phyloP scores from a whole-genome alignment of 371 early-diverging fungal species.

The Blakeslea trispora region DNA sequence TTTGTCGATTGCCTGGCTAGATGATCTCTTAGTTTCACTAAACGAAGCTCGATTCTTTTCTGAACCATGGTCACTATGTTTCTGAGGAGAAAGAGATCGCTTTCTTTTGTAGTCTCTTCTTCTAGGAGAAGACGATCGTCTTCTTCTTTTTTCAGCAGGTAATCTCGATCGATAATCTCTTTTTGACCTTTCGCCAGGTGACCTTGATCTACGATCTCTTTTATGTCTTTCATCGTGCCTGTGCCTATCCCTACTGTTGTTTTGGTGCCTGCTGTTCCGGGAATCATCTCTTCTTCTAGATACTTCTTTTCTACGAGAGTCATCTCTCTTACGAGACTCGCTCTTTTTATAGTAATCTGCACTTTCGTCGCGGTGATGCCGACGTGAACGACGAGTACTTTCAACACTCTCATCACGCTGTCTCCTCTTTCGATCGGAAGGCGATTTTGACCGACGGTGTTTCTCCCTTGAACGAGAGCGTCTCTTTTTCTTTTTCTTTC shows the following conservation, averaged over 20 bases:
- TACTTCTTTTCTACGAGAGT: neutral
- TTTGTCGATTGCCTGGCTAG: too few species aligned
- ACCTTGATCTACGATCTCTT: slow-evolving; percentile 3
- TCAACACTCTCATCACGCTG: neutral
- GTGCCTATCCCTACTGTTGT: neutral
- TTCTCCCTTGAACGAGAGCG: neutral
- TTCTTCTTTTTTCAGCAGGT: slow-evolving; percentile 8
- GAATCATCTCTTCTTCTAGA: neutral
- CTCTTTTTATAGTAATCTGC: neutral
- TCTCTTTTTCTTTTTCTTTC: slow-evolving; percentile 3
- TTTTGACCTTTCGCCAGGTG: slow-evolving; percentile 7
- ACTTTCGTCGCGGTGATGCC: neutral
- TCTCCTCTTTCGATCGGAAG: neutral
- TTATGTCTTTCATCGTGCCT: slow-evolving; percentile 3
- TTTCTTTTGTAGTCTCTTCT: neutral
- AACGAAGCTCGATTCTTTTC: too few species aligned
- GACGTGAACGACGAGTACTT: neutral
- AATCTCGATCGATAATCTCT: slow-evolving; percentile 2
- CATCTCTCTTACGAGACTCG: neutral
- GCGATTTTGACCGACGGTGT: neutral
- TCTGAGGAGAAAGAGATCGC: neutral
- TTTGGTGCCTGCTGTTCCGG: neutral
- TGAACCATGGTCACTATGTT: too few species aligned
- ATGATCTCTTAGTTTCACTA: too few species aligned
- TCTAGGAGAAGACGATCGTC: slow-evolving; percentile 6